These are phyloP conservation scores for Teratosphaeria zuluensis DNA, from an alignment of 2,329 filamentous ascomycete genomes.

Conservation along the genomic window DNA sequence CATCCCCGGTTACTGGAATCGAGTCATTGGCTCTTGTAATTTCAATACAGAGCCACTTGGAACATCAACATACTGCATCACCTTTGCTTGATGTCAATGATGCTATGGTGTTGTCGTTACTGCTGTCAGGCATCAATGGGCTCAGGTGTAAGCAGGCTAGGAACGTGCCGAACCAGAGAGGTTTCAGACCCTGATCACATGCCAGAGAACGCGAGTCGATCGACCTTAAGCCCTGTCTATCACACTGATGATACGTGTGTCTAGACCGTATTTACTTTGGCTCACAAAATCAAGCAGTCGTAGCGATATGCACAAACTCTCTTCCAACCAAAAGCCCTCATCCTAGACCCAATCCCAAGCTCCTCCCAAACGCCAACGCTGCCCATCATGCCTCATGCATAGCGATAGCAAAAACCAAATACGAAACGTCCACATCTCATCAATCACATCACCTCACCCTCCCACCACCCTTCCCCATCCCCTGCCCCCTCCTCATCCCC, in stretches of 20 bases:
- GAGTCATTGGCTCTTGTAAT: neutral
- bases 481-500: slow-evolving; percentile 26
- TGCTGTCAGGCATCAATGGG: neutral
- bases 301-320: neutral
- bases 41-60: too few species aligned
- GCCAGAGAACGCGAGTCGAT: too few species aligned
- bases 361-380: neutral
- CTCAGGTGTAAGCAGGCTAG: neutral
- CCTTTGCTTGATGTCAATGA: too few species aligned
- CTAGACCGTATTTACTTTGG: too few species aligned
- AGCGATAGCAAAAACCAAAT: neutral
- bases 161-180: neutral
- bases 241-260: too few species aligned
- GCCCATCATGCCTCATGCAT: neutral
- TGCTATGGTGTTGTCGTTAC: neutral
- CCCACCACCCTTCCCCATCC: neutral
- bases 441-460: slow-evolving; percentile 4
- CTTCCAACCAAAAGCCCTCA: too few species aligned
- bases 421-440: neutral
- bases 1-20: neutral
- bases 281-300: neutral
- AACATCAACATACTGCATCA: too few species aligned
- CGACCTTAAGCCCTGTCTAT: too few species aligned
- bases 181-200: neutral
- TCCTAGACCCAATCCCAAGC: neutral